phyloP scores from a whole-genome alignment of 306 rosid species.

The Astragalus glycyphyllos region DNA sequence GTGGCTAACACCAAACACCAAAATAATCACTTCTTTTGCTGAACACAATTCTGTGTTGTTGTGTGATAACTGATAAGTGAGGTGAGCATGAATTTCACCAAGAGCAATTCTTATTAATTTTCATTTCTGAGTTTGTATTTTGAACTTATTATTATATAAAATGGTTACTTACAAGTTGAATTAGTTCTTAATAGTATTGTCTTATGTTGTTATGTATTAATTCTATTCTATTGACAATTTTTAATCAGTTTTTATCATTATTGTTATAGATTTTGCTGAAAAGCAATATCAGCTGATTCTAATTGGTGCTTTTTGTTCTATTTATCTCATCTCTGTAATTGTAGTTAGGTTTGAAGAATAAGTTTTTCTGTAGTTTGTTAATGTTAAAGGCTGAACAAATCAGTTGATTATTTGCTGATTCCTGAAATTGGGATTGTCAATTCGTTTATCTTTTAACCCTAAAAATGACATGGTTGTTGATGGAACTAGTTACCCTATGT shows the following conservation, averaged over 20 bases:
- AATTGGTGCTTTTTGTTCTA: not conserved
- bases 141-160: conserved; percentile 28
- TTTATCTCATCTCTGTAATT: conserved; percentile 14
- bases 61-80: conserved; percentile 8
- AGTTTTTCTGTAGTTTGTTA: not conserved
- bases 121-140: conserved; percentile 32
- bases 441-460: not conserved
- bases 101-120: not conserved
- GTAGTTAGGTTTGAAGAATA: conserved; percentile 11
- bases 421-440: conserved; percentile 11
- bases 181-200: conserved; percentile 17
- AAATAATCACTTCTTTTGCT: conserved; percentile 10
- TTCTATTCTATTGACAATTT: not conserved
- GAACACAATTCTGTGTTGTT: conserved; percentile 42
- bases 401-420: conserved; percentile 17
- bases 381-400: conserved; percentile 1
- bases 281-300: conserved; percentile 5
- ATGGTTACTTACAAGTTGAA: conserved; percentile 35
- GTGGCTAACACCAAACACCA: conserved; percentile 37
- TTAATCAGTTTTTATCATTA: not conserved
- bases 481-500: not conserved
- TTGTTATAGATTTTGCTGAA: not conserved
- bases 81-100: conserved; percentile 34
- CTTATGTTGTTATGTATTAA: conserved; percentile 13
- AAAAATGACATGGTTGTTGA: conserved; percentile 7